phyloP scores from a whole-genome alignment of 805 yeast species.

The Yarrowia yakushimensis region DNA sequence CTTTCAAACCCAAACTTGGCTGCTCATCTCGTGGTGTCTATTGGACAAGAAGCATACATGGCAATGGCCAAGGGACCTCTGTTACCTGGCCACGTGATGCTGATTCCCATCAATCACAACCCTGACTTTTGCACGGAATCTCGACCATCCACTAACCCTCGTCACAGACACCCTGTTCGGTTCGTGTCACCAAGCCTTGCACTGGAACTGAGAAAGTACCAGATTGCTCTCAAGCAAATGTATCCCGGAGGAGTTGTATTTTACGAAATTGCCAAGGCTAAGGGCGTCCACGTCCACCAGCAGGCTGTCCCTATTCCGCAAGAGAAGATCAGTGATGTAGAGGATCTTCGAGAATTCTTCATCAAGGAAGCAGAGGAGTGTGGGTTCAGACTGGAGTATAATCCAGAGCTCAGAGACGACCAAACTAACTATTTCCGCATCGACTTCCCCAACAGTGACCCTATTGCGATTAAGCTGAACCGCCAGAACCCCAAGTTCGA shows the following conservation, averaged over 20 bases:
- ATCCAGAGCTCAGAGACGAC: constrained; percentile 35
- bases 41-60: constrained; percentile 62
- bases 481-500: constrained; percentile 46
- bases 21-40: constrained; percentile 74
- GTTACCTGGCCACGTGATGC: constrained; percentile 74
- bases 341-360: constrained; percentile 3
- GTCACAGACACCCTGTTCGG: constrained; percentile 32
- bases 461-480: constrained; percentile 27
- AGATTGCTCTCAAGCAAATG: constrained; percentile 49
- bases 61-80: constrained; percentile 87
- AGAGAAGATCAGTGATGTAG: constrained; percentile 35
- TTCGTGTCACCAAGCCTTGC: constrained; percentile 34
- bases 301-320: constrained; percentile 72
- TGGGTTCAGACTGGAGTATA: constrained; percentile 13
- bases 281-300: constrained; percentile 69
- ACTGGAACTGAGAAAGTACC: constrained; percentile 48
- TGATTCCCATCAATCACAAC: constrained; percentile 74
- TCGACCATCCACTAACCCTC: constrained; percentile 28
- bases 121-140: constrained; percentile 43
- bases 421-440: constrained; percentile 31
- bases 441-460: constrained; percentile 26
- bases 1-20: constrained; percentile 73
- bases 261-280: constrained; percentile 63
- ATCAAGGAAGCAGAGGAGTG: constrained; percentile 22
- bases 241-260: constrained; percentile 49